Percentiles rank a stretch among this genome's conserved stretches.
These are phyloP conservation scores for Puccinia novopanici DNA, from an alignment of 1,284 basidiomycete genomes.

Conservation along the genomic window DNA sequence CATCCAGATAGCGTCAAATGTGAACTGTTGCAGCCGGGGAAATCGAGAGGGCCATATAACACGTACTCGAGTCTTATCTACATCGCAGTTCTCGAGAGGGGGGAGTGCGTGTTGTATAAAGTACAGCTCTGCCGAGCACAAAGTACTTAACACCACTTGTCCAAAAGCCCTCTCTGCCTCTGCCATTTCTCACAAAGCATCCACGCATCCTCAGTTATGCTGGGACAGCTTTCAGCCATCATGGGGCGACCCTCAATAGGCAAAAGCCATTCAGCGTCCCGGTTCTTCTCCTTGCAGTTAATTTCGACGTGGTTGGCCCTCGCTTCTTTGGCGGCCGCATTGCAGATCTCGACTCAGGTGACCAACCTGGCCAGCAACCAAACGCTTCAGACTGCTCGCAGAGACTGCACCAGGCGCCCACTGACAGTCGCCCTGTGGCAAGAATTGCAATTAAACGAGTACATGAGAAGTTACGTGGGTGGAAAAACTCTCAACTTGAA, in stretches of 20 bases:
- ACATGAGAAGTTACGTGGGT: constrained; percentile 30
- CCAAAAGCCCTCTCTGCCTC: not conserved
- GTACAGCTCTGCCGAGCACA: not conserved
- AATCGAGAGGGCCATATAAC: not conserved
- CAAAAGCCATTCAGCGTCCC: constrained; percentile 1
- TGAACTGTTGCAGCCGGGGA: not conserved
- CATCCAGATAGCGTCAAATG: constrained; percentile 2
- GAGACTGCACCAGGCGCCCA: constrained; percentile 11
- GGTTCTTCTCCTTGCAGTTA: not conserved
- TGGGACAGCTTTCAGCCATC: not conserved
- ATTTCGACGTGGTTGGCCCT: not conserved
- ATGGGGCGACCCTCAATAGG: not conserved
- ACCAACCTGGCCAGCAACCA: not conserved
- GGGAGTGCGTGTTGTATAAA: not conserved
- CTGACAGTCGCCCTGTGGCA: constrained; percentile 29
- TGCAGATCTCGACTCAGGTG: not conserved
- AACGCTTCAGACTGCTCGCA: not conserved
- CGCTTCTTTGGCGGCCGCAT: not conserved
- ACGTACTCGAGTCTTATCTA: constrained; percentile 9
- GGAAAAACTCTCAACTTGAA: constrained; percentile 31
- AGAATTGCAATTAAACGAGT: constrained; percentile 35
- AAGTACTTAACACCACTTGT: not conserved
- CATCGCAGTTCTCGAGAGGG: not conserved
- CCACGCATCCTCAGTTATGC: not conserved
- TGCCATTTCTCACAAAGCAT: not conserved